Percentiles rank a stretch among this genome's conserved stretches.
Evolutionary conservation across 306 rosid genomes (phyloP).

Genomic region (Malus sylvestris): DNA sequence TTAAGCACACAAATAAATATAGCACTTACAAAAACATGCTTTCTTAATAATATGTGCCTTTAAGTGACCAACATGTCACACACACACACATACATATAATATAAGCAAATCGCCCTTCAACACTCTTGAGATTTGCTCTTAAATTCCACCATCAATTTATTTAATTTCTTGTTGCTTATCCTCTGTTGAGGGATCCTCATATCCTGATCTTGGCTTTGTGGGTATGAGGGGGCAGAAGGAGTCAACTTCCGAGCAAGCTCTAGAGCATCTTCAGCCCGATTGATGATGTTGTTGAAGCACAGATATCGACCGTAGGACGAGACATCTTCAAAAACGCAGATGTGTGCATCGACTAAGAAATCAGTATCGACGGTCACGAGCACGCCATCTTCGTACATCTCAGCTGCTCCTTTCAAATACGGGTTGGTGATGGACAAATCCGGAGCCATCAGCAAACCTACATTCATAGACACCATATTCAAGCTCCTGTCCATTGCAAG

Average conservation of each 20-base stretch:
- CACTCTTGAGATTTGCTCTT: constrained; percentile 21
- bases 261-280: constrained; percentile 52
- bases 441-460: constrained; percentile 35
- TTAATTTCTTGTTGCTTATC: constrained; percentile 82
- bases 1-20: not conserved
- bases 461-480: constrained; percentile 67
- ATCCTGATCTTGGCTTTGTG: constrained; percentile 40
- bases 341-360: constrained; percentile 61
- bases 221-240: constrained; percentile 30
- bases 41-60: not conserved
- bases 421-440: constrained; percentile 52
- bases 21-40: not conserved
- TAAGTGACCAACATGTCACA: not conserved
- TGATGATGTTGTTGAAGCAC: constrained; percentile 65
- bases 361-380: constrained; percentile 67
- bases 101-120: not conserved
- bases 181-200: constrained; percentile 45
- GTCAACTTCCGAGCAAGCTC: constrained; percentile 55
- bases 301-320: constrained; percentile 89
- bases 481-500: constrained; percentile 85
- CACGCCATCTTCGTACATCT: constrained; percentile 85
- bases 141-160: constrained; percentile 64
- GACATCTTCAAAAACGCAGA: constrained; percentile 54
- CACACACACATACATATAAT: no score
- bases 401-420: constrained; percentile 83